Evolutionary conservation across 768 basidiomycete species (phyloP), one percentile per base, ranked within the genome.

Genomic region (Steccherinum ochraceum): DNA sequence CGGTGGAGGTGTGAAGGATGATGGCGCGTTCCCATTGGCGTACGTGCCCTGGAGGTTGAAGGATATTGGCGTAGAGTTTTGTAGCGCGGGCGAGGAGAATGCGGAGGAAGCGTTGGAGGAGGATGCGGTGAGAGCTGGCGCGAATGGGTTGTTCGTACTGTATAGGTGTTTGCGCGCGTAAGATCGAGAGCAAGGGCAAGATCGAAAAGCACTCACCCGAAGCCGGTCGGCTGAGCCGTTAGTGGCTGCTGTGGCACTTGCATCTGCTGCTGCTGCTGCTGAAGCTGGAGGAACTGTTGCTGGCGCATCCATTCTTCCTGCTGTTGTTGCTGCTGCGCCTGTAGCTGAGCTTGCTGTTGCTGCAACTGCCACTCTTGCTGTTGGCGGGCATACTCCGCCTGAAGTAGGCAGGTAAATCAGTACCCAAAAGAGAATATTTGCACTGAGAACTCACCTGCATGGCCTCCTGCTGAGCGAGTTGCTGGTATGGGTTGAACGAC

Each of bases 121-220:
- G 35, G 35, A 39, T 11, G n/a, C 11, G 35, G 35, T 11, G 35
- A 39, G 35, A 39, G 75, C 58, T 0, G 69, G 57, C 0, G 93
- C 94, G 61, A 99, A 98, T 0, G 96, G 96, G 65, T 99, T 99
- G 76, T 98, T 98, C 27, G 91, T 86, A 5, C 91, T 90, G 58
- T 56, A 39, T 39, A n/a, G n/a, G 35, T n/a, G n/a, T n/a, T n/a
- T n/a, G n/a, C n/a, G n/a, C n/a, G n/a, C n/a, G n/a, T n/a, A n/a
- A n/a, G n/a, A n/a, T n/a, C n/a, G n/a, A n/a, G n/a, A n/a, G 61
- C 98, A 98, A 97, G 27, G 91, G 86, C 5, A 91, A 89, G 58
- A 56, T 5, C 4, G 13, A 12, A 13, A 23, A n/a, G n/a, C 41
- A 66, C 82, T 24, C 59, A 84, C 81, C 86, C 86, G 50, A 89